phyloP scores from a whole-genome alignment of 768 basidiomycete species.

The Amanita pseudoporphyria region DNA sequence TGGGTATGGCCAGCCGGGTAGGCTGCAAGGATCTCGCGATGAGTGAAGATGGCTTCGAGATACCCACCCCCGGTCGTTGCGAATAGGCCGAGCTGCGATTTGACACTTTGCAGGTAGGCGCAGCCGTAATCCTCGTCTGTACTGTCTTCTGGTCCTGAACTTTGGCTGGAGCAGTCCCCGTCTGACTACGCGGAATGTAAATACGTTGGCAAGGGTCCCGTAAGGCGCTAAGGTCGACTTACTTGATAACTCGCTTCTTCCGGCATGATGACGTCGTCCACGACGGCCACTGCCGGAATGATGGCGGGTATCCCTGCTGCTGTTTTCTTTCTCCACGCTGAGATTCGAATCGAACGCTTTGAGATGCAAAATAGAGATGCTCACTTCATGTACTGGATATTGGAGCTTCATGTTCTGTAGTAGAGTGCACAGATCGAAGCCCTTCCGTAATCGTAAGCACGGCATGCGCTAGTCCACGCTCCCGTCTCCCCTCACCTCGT shows the following conservation, averaged over 20 bases:
- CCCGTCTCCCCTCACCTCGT: background rate
- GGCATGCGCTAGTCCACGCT: no score
- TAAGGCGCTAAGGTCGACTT: background rate
- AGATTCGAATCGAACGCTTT: conserved; percentile 12
- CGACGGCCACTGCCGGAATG: conserved; percentile 8
- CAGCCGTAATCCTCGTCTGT: conserved; percentile 37
- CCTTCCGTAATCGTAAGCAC: conserved; percentile 1
- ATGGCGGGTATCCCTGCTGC: conserved; percentile 15
- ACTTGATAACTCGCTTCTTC: conserved; percentile 28
- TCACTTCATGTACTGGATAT: conserved; percentile 23
- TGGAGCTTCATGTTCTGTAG: conserved; percentile 42
- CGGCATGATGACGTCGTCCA: conserved; percentile 34
- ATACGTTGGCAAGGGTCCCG: no score
- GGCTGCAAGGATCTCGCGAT: conserved; percentile 58
- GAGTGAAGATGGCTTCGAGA: conserved; percentile 69
- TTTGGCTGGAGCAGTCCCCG: conserved; percentile 37
- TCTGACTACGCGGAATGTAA: conserved; percentile 36
- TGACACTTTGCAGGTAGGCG: conserved; percentile 52
- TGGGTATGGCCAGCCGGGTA: conserved; percentile 53
- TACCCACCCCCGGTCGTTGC: conserved; percentile 64
- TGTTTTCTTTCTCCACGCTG: conserved; percentile 35
- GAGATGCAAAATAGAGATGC: background rate
- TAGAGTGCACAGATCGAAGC: conserved; percentile 39
- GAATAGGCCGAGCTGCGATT: conserved; percentile 42
- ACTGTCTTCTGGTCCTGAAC: conserved; percentile 27